Conservation (phyloP, 306 rosid species). For the Citrullus colocynthis region DNA sequence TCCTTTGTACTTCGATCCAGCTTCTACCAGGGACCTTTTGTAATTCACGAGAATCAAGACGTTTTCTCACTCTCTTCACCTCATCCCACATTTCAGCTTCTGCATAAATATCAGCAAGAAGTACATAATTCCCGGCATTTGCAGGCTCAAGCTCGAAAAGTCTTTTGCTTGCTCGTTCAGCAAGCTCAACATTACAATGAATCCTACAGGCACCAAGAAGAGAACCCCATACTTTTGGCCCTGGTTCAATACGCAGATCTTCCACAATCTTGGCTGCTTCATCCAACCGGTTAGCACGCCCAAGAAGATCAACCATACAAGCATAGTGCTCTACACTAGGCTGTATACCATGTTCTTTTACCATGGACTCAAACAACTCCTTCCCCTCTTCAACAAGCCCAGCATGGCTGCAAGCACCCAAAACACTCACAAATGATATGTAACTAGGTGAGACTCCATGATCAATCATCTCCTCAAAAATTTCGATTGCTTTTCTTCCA, state of each 20-base stretch:
- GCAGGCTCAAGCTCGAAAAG: conserved; percentile 73
- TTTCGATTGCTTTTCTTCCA: conserved; percentile 56
- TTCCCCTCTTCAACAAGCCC: conserved; percentile 76
- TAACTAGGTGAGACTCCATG: conserved; percentile 55
- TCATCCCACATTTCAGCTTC: conserved; percentile 60
- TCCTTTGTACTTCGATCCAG: conserved; percentile 70
- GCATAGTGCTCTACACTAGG: conserved; percentile 82
- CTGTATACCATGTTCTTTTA: conserved; percentile 32
- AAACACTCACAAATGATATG: conserved; percentile 58
- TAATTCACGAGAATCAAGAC: conserved; percentile 44
- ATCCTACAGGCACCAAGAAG: conserved; percentile 84
- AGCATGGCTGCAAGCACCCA: conserved; percentile 89
- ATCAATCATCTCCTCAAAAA: conserved; percentile 53
- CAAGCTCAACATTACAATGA: conserved; percentile 72
- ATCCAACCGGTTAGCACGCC: conserved; percentile 72
- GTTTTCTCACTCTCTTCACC: conserved; percentile 56
- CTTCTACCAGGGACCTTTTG: conserved; percentile 74
- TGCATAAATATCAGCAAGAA: conserved; percentile 71
- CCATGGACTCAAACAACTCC: conserved; percentile 52
- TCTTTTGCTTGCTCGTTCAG: conserved; percentile 59
- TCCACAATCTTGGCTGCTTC: conserved; percentile 75
- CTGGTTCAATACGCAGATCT: conserved; percentile 62
- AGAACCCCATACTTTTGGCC: conserved; percentile 78
- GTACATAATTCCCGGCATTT: conserved; percentile 86
- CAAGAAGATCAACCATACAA: conserved; percentile 91